Percentiles rank a stretch among this genome's conserved stretches.
phyloP scores from a whole-genome alignment of 225 moss, liverwort and hornwort genomes.

The Sphagnum tenellum region DNA sequence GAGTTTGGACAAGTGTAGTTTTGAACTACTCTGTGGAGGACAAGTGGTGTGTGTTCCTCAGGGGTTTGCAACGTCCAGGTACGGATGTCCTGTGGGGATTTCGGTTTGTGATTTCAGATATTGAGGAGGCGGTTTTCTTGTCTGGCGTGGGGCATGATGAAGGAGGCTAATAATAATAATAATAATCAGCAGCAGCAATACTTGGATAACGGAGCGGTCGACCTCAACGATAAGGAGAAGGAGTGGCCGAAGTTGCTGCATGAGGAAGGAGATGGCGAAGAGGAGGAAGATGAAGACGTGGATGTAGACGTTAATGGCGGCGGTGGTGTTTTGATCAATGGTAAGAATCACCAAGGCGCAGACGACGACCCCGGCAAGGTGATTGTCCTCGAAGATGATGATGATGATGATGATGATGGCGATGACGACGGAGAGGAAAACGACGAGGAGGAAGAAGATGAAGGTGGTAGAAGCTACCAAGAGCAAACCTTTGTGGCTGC shows the following conservation, averaged over 20 bases:
- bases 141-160: no score
- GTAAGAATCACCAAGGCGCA: constrained; percentile 45
- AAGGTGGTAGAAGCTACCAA: constrained; percentile 58
- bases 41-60: no score
- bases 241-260: constrained; percentile 17
- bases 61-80: no score
- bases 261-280: constrained; percentile 64
- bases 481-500: constrained; percentile 25
- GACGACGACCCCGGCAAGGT: constrained; percentile 48
- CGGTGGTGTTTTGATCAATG: constrained; percentile 35
- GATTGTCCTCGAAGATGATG: constrained; percentile 39
- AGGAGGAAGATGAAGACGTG: constrained; percentile 18
- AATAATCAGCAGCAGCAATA: constrained; percentile 18
- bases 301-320: constrained; percentile 44
- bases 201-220: constrained; percentile 61
- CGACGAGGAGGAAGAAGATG: constrained; percentile 57
- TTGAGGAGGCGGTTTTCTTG: no score
- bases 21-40: no score
- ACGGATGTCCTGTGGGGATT: no score
- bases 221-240: constrained; percentile 37
- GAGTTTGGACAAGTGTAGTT: no score
- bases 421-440: constrained; percentile 11
- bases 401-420: constrained; percentile 57
- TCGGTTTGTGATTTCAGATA: no score
- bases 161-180: no score